A percentile compares a stretch with the other conserved stretches of the same genome.
These are phyloP conservation scores for Trichomonas vaginalis DNA, from an alignment of 208 protist genomes.

Conservation along the genomic window DNA sequence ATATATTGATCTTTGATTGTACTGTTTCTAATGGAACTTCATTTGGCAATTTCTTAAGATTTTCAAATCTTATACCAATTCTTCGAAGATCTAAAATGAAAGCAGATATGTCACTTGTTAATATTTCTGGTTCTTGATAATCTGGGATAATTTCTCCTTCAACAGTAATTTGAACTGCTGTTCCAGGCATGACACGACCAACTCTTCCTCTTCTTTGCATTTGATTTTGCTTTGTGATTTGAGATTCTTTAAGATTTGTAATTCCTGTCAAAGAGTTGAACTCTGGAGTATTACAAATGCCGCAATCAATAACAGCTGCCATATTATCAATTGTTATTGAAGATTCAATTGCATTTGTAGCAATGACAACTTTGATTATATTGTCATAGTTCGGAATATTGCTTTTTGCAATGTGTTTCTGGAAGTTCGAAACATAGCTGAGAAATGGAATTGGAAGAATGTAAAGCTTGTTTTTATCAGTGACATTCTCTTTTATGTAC, in stretches of 20 bases:
- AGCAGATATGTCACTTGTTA: background rate
- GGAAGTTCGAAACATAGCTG: background rate
- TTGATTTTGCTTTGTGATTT: background rate
- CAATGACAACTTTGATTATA: background rate
- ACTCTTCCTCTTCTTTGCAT: background rate
- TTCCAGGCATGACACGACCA: background rate
- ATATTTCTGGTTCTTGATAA: background rate
- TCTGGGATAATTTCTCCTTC: background rate
- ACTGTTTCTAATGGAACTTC: background rate
- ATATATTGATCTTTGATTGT: background rate
- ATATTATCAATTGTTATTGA: background rate
- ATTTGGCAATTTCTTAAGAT: background rate
- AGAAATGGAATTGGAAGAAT: background rate
- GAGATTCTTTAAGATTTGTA: background rate
- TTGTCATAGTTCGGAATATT: background rate
- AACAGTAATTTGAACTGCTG: background rate
- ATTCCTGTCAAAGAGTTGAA: background rate
- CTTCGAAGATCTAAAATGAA: background rate
- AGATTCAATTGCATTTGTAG: conserved; percentile 2
- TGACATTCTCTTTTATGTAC: no score
- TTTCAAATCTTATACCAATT: background rate
- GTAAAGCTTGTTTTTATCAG: background rate
- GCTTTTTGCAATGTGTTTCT: background rate
- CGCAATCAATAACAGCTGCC: background rate
- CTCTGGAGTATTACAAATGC: background rate